Evolutionary conservation across 345 rosid genomes (phyloP).

Genomic region (Pseudoturritis turrita): DNA sequence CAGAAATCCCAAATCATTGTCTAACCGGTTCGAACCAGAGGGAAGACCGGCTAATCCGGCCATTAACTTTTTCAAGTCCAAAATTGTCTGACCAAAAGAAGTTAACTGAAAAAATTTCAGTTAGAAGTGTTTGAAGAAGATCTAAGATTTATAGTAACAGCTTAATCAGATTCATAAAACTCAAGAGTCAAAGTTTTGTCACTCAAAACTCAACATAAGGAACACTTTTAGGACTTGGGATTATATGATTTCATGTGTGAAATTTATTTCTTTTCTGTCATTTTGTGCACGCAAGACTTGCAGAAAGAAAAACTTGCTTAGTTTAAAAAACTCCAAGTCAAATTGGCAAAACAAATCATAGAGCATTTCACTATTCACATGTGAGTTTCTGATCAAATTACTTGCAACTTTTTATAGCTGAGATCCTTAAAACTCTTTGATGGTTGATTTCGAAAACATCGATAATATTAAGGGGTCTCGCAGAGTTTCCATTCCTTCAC

Average conservation of each 20-base stretch:
- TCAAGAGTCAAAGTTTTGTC: neutral
- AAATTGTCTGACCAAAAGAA: neutral
- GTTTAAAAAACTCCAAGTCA: neutral
- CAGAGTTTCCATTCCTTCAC: conserved; percentile 71
- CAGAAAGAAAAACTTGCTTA: neutral
- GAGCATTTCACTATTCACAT: neutral
- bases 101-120: neutral
- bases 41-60: neutral
- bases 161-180: neutral
- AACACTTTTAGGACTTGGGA: neutral
- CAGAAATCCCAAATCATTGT: neutral
- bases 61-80: neutral
- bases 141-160: neutral
- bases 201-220: neutral
- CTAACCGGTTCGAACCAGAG: neutral
- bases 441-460: neutral
- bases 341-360: neutral
- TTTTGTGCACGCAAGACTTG: neutral
- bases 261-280: neutral
- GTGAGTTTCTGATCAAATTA: neutral
- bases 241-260: neutral
- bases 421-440: neutral
- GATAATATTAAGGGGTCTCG: neutral
- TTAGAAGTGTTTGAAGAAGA: neutral
- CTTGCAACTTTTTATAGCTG: neutral